phyloP scores from a whole-genome alignment of 2,329 filamentous ascomycete species.

The Colletotrichum sp. region DNA sequence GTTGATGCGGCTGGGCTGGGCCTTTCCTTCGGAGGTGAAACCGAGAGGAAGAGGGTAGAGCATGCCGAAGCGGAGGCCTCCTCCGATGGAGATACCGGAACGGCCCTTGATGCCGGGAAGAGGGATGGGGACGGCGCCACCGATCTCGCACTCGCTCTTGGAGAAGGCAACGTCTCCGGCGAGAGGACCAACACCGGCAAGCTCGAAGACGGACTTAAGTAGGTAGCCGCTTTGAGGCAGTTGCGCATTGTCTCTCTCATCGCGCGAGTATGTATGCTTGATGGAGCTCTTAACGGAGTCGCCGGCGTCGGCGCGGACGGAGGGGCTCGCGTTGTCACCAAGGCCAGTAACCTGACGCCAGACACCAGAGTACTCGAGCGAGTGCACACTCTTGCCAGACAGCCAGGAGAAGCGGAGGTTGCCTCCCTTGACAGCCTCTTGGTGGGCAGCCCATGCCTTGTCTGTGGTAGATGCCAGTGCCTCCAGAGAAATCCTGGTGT shows the following conservation, averaged over 20 bases:
- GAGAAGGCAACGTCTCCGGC: slow-evolving; percentile 92
- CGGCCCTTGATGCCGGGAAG: slow-evolving; percentile 71
- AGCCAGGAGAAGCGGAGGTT: slow-evolving; percentile 80
- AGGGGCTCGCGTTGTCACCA: slow-evolving; percentile 76
- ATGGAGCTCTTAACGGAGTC: slow-evolving; percentile 90
- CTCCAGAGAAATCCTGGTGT: slow-evolving; percentile 79
- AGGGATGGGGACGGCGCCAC: slow-evolving; percentile 75
- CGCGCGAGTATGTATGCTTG: slow-evolving; percentile 79
- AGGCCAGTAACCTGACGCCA: slow-evolving; percentile 92
- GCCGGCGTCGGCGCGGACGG: slow-evolving; percentile 83
- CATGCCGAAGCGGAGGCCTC: slow-evolving; percentile 79
- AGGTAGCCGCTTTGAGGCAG: slow-evolving; percentile 85
- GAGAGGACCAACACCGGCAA: slow-evolving; percentile 84
- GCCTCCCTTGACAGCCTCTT: slow-evolving; percentile 83
- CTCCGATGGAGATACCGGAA: slow-evolving; percentile 83
- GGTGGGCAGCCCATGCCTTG: slow-evolving; percentile 93
- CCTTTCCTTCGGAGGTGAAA: slow-evolving; percentile 52
- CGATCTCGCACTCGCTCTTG: slow-evolving; percentile 87
- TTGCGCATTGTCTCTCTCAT: slow-evolving; percentile 83
- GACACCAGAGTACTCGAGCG: slow-evolving; percentile 78
- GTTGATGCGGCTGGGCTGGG: slow-evolving; percentile 79
- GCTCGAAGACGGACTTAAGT: slow-evolving; percentile 76
- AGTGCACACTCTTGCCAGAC: slow-evolving; percentile 62
- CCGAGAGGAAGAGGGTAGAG: slow-evolving; percentile 81
- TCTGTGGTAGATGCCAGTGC: slow-evolving; percentile 83